Evolutionary conservation across 2,329 filamentous ascomycete species (phyloP), one percentile per base, ranked within the genome.

Genomic region (Claviceps maximensis): DNA sequence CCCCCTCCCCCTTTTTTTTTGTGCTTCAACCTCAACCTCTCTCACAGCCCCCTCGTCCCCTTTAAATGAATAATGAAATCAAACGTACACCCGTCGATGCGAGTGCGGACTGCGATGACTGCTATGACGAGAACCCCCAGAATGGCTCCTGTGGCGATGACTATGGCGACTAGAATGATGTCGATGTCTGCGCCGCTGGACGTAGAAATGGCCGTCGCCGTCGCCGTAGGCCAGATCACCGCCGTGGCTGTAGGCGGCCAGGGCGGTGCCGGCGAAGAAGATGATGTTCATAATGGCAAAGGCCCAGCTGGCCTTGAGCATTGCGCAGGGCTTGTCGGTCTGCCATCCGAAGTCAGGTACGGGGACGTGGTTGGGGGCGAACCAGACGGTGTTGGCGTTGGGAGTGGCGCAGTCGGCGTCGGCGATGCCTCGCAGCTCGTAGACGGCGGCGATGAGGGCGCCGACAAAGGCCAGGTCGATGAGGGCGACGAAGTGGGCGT

Each of bases 231-330:
- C 63, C 59, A 77, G 73, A 60, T 74, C 74, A 55, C 74, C 74
- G 65, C 71, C 84, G 68, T 73, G 78, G 59, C 75, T 65, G 58
- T 74, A 78, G 27, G 89, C 88, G 45, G 93, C 73, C 29, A 91
- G 69, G 50, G 81, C 78, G 3, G 88, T 93, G 63, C 85, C 73
- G 66, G 85, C 83, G 71, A 95, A 95, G 65, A 90, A 84, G 58
- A 93, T 72, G 59, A 75, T 74, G 67, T 93, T 87, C 77, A 96
- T 94, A 67, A 97, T 96, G 49, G 80, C 89, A 60, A 96, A 83
- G 2, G 89, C 91, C 70, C 89, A 97, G 59, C 76, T 78, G 1
- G 90, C 86, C 78, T 96, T 97, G 63, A 95, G 80, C 88, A 96
- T 93, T 49, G 85, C 80, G 71, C 91, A 97, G 5, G 82, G 80